Base-by-base conservation (phyloP, 495 filamentous ascomycete species). In the Staphylotrichum longicolle region DNA sequence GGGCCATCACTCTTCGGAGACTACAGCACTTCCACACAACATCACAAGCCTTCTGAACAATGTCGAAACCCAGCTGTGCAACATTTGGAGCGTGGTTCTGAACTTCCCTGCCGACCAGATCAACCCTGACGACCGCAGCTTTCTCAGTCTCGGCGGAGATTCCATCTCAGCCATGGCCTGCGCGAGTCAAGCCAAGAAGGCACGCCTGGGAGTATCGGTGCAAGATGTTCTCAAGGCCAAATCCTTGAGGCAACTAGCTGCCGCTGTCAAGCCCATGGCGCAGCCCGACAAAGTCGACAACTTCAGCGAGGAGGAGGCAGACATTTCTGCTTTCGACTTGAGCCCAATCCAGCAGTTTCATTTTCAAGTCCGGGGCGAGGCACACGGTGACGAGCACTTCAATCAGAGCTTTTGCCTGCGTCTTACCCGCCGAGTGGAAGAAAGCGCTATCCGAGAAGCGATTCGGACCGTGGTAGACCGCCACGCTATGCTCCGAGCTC, bases 401-500 rank as follows among this genome's bases (percentile, higher is more conserved):
- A 87, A 87, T 63, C 84, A 87, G 66, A 85, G 84, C 57, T 80
- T 87, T 40, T 68, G 83, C 5, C 76, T 85, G 1, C 77, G 81
- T 2, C 40, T 86, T 14, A 77, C 74, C 39, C 71, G 72, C 35
- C 64, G 61, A 0, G 61, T 84, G 14, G 68, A 78, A 30, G 68
- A 73, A 14, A 7, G 34, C 1, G 72, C 74, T 0, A 54, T 88
- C 1, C 64, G 64, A 2, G 62, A 69, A 32, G 81, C 81, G 1
- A 65, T 84, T 35, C 74, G 81, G 51, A 71, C 71, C 0, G 70
- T 88, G 11, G 73, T 86, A 7, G 68, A 62, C 3, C 79, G 80
- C 1, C 86, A 88, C 66, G 82, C 84, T 3, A 88, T 88, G 85
- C 77, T 88, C 11, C 75, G 85, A 11, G 78, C 81, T n/a, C 78